phyloP scores from a whole-genome alignment of 768 basidiomycete genomes.

The Tremella yokohamensis region DNA sequence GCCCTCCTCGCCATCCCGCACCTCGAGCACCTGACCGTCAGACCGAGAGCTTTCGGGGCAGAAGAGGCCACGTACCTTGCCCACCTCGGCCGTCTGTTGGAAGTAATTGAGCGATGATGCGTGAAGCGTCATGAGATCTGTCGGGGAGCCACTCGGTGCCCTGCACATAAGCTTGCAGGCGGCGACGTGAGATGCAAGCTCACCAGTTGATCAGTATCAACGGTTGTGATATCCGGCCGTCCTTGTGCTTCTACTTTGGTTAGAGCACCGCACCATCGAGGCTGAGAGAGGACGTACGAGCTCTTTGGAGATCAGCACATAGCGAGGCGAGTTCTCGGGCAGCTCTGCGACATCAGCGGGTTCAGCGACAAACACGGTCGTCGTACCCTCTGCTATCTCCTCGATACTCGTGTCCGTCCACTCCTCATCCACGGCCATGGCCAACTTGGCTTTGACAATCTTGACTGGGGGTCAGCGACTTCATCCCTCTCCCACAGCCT shows the following conservation, averaged over 20 bases:
- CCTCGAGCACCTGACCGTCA: constrained; percentile 59
- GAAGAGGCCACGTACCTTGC: constrained; percentile 38
- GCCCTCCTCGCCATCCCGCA: constrained; percentile 74
- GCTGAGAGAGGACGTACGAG: constrained; percentile 50
- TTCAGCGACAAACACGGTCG: neutral
- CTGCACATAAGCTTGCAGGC: constrained; percentile 21
- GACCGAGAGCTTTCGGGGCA: constrained; percentile 33
- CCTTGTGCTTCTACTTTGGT: constrained; percentile 58
- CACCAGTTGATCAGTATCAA: constrained; percentile 78
- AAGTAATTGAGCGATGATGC: constrained; percentile 75
- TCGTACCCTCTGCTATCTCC: constrained; percentile 78
- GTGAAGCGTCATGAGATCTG: constrained; percentile 70
- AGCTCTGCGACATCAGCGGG: constrained; percentile 60
- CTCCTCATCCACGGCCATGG: constrained; percentile 79
- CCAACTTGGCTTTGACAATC: constrained; percentile 76
- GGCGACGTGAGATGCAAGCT: neutral
- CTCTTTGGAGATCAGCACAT: constrained; percentile 78
- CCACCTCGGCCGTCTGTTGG: constrained; percentile 61
- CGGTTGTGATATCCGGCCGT: constrained; percentile 80
- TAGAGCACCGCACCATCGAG: neutral
- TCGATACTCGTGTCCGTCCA: constrained; percentile 72
- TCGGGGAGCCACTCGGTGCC: constrained; percentile 75
- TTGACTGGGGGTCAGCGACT: constrained; percentile 57
- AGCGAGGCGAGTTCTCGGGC: constrained; percentile 81
- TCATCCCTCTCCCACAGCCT: neutral